Conservation (phyloP, 148 eudicot genomes). For the Beta vulgaris region DNA sequence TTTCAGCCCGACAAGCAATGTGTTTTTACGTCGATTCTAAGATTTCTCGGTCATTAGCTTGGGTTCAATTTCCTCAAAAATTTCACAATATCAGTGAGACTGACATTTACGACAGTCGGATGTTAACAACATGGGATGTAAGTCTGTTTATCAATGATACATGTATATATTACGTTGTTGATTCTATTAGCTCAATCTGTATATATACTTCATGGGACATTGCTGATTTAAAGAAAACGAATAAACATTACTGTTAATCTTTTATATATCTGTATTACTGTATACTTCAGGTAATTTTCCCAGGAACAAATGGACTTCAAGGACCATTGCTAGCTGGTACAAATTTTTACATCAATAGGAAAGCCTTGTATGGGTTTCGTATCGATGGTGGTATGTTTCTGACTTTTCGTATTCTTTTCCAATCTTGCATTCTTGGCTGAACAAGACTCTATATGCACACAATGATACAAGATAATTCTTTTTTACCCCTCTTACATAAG, state of each 20-base stretch:
- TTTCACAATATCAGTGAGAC: slow-evolving; percentile 29
- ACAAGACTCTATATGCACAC: too few relatives aligned
- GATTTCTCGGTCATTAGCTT: slow-evolving; percentile 24
- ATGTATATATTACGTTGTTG: too few relatives aligned
- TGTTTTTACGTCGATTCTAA: slow-evolving; percentile 43
- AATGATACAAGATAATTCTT: too few relatives aligned
- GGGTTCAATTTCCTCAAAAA: slow-evolving; percentile 44
- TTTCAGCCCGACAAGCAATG: slow-evolving; percentile 43
- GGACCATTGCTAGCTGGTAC: slow-evolving; percentile 62
- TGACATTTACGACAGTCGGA: slow-evolving; percentile 49
- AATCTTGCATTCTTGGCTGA: too few relatives aligned
- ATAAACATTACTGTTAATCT: too few relatives aligned
- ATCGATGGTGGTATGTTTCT: slow-evolving; percentile 8
- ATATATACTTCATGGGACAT: too few relatives aligned
- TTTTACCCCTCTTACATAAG: too few relatives aligned
- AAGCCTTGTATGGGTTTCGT: slow-evolving; percentile 41
- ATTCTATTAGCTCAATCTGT: too few relatives aligned
- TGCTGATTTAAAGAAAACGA: too few relatives aligned
- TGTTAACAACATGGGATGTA: slow-evolving; percentile 31
- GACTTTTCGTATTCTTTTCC: neutral
- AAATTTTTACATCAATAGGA: slow-evolving; percentile 55
- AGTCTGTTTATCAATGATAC: neutral
- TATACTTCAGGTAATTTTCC: slow-evolving; percentile 29
- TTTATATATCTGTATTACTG: too few relatives aligned
- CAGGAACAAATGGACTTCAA: slow-evolving; percentile 53